Base-by-base conservation (phyloP, 257 asterid genomes). In the Salvia hispanica region DNA sequence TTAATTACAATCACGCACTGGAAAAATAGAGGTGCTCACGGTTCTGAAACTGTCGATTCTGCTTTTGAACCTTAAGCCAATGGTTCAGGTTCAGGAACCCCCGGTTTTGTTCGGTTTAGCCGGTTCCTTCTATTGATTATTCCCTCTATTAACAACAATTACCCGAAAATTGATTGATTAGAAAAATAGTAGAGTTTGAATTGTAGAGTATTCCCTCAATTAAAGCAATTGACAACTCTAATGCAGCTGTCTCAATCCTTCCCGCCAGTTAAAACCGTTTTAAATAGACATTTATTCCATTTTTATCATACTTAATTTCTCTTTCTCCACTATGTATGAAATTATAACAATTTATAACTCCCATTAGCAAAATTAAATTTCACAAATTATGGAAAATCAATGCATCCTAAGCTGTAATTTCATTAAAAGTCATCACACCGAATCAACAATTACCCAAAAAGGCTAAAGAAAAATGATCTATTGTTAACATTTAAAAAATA, bases 161-260 rank as follows among this genome's bases (percentile, higher is more conserved):
- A 13, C 16, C 52, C 31, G n/a, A 39, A 21, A 39, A 45, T 11
- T 21, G 40, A 11, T 42, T 5, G 2, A 16, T 34, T 25, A 3
- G 8, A 13, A 25, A 21, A 14, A 45, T 45, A 44, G 46, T 31
- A 68, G 28, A 55, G 31, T 33, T 14, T 15, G 9, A 37, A 44
- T 31, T 4, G 47, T 68, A 25, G 11, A 53, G 47, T 43, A 67
- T 25, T 25, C 31, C 31, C 31, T 25, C 31, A 2, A 25, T 25
- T 25, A 25, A 25, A 25, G 31, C 31, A 25, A 66, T 36, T 70
- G 72, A 73, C 77, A 74, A 70, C 79, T 78, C 71, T 74, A 40
- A 25, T 7, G 72, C 48, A 61, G 67, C 75, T 61, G 72, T 74
- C 56, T 46, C 43, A 40, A 12, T 48, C 33, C 36, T 58, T 16